Percentiles rank a stretch among this genome's conserved stretches.
Conservation (phyloP, 768 basidiomycete genomes). For the Russula griseocarnosa region DNA sequence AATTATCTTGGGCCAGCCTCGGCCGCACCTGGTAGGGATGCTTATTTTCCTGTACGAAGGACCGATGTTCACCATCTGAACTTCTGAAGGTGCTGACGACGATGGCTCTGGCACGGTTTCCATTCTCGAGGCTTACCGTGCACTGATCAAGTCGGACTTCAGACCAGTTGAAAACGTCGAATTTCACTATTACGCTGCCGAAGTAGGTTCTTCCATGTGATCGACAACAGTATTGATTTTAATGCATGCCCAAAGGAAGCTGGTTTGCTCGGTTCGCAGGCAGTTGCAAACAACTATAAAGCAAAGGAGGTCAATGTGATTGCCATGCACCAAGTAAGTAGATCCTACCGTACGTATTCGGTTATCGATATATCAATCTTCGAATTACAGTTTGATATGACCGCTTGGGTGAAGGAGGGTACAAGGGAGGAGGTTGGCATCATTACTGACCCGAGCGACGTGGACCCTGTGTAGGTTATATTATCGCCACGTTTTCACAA, state of each 20-base stretch:
- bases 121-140: conserved; percentile 75
- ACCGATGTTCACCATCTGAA: conserved; percentile 13
- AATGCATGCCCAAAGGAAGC: conserved; percentile 51
- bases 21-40: conserved; percentile 59
- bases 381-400: conserved; percentile 73
- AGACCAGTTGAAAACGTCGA: conserved; percentile 62
- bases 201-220: conserved; percentile 42
- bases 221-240: not conserved
- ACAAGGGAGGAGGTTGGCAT: conserved; percentile 66
- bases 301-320: conserved; percentile 57
- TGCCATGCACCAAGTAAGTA: conserved; percentile 74
- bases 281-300: conserved; percentile 75
- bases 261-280: conserved; percentile 85
- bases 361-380: conserved; percentile 17
- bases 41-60: conserved; percentile 16
- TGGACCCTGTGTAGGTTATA: conserved; percentile 56
- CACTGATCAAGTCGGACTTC: conserved; percentile 64
- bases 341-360: not conserved
- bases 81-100: conserved; percentile 58
- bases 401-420: conserved; percentile 83
- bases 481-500: conserved; percentile 14
- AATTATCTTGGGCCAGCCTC: conserved; percentile 76
- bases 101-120: conserved; percentile 63
- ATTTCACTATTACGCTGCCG: conserved; percentile 84
- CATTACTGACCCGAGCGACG: conserved; percentile 81